Base-by-base conservation (phyloP, 305 asterid species). In the Vinca major region DNA sequence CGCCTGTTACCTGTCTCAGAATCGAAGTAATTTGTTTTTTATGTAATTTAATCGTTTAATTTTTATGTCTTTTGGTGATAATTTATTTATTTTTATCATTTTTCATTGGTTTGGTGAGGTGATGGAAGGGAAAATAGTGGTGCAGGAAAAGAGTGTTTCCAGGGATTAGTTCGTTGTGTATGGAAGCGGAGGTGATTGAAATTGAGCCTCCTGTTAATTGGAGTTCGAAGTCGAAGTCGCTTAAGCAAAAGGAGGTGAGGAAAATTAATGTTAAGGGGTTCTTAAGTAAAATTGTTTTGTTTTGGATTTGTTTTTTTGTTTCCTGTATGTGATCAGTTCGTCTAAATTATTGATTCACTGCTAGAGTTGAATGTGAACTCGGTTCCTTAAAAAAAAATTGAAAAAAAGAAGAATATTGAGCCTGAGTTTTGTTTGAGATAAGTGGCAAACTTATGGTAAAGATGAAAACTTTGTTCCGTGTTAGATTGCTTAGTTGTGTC, bases 141-240 rank as follows among this genome's bases (percentile, higher is more conserved):
- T 37, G 57, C 79, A 89, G 96, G 89, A 86, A 88, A 80, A 83
- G 88, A 80, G 85, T 80, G 67, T 83, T 89, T 68, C 73, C 82
- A 7, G 87, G 84, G n/a, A 90, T 87, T 58, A 84, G 87, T 75
- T 84, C 96, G 62, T 54, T 84, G 68, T 84, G 77, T 67, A 77
- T 74, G 54, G 86, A 83, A 12, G 88, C 48, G 75, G 91, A 81
- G n/a, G 88, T 73, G 77, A 52, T 73, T 78, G 95, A 91, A 71
- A 71, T 80, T 39, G 49, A 89, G 58, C 83, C 88, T 43, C 80
- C 85, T 56, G 67, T 50, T 73, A 77, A 71, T 77, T 78, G 79
- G 69, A 73, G 75, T 21, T 69, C 86, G 13, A 76, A 72, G 40
- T 66, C 77, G 1, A 61, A 39, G 68, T 62, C 78, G 6, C 80